A percentile compares a stretch with the other conserved stretches of the same genome.
These are phyloP conservation scores for Bipolaris cookei DNA, from an alignment of 2,329 filamentous ascomycete species.

Conservation along the genomic window DNA sequence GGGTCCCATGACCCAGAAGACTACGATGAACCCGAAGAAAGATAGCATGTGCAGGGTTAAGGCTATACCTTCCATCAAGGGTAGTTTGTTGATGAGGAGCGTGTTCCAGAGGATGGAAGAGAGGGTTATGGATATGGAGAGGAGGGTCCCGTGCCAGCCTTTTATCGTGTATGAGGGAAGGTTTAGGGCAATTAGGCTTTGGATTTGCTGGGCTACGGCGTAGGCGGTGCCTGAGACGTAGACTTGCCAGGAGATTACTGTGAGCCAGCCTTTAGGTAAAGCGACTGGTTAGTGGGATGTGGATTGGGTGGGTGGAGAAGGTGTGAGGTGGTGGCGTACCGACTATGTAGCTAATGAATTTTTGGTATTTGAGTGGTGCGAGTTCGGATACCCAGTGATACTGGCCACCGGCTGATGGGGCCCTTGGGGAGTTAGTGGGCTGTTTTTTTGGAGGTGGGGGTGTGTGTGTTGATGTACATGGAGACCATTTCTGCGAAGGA, in stretches of 20 bases:
- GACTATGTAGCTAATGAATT: conserved; percentile 44
- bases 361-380: conserved; percentile 46
- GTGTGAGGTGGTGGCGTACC: conserved; percentile 35
- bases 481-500: conserved; percentile 44
- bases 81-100: conserved; percentile 45
- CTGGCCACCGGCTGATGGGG: conserved; percentile 26
- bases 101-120: conserved; percentile 50
- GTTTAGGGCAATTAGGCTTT: conserved; percentile 45
- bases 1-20: conserved; percentile 34
- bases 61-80: conserved; percentile 41
- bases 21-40: conserved; percentile 57
- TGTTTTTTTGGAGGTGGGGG: neutral
- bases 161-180: conserved; percentile 44
- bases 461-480: conserved; percentile 19
- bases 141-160: conserved; percentile 57
- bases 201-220: conserved; percentile 26
- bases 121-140: conserved; percentile 52
- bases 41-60: conserved; percentile 58
- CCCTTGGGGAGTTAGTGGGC: conserved; percentile 1
- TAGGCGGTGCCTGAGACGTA: conserved; percentile 34
- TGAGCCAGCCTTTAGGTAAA: conserved; percentile 46
- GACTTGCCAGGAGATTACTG: conserved; percentile 49
- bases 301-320: neutral
- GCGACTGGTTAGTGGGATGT: neutral
- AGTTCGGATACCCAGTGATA: conserved; percentile 42